These are phyloP conservation scores for Trypethelium eluteriae DNA, from an alignment of 495 filamentous ascomycete genomes.

Conservation along the genomic window DNA sequence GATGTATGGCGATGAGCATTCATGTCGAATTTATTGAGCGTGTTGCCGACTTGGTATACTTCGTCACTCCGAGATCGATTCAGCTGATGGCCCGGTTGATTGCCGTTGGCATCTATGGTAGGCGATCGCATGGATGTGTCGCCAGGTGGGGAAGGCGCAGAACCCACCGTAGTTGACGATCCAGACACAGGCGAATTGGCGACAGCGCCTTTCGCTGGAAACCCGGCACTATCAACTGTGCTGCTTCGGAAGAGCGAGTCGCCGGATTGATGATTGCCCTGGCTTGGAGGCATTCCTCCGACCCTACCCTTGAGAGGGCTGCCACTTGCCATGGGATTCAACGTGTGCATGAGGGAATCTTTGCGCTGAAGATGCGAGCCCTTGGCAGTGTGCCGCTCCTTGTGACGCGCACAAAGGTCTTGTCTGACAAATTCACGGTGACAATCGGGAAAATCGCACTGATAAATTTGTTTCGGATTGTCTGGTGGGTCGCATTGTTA, in stretches of 20 bases:
- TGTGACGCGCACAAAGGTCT: slow-evolving; percentile 87
- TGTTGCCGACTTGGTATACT: background rate
- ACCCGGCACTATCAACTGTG: background rate
- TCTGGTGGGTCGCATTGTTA: slow-evolving; percentile 39
- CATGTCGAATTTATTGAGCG: background rate
- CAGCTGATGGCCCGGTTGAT: background rate
- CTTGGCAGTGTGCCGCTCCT: slow-evolving; percentile 90
- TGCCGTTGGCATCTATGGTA: background rate
- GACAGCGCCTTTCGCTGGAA: background rate
- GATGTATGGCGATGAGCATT: background rate
- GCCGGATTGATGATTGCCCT: background rate
- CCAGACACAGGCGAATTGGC: slow-evolving; percentile 8
- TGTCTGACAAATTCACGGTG: slow-evolving; percentile 86
- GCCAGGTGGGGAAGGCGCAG: background rate
- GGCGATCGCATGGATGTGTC: slow-evolving; percentile 1
- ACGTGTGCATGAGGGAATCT: slow-evolving; percentile 54
- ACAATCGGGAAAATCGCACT: slow-evolving; percentile 89
- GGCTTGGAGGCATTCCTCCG: background rate
- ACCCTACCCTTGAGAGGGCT: background rate
- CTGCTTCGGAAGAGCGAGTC: background rate
- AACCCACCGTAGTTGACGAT: background rate
- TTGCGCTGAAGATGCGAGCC: slow-evolving; percentile 91
- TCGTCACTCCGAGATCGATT: slow-evolving; percentile 7
- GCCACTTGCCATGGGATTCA: background rate
- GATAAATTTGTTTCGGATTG: slow-evolving; percentile 87